A percentile compares a stretch with the other conserved stretches of the same genome.
These are phyloP conservation scores for Hypoxylon crocopeplum DNA, from an alignment of 495 filamentous ascomycete genomes.

Conservation along the genomic window DNA sequence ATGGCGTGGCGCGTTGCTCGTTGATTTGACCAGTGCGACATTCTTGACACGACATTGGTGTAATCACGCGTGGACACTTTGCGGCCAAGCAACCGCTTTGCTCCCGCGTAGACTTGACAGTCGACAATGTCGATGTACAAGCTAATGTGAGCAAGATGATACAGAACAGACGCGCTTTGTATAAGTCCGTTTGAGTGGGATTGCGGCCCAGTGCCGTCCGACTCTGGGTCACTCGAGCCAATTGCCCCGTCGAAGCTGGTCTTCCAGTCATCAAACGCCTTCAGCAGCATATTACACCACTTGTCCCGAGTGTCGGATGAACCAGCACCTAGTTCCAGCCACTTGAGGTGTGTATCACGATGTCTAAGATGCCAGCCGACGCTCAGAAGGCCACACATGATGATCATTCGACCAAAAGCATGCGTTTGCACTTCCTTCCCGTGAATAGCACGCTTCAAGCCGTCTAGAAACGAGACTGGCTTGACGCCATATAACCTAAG, in stretches of 20 bases:
- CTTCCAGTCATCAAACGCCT: constrained; percentile 94
- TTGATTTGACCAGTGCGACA: constrained; percentile 84
- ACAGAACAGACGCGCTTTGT: constrained; percentile 83
- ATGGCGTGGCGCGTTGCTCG: constrained; percentile 86
- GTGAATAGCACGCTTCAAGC: constrained; percentile 86
- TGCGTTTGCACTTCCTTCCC: constrained; percentile 89
- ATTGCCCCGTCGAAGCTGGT: constrained; percentile 81
- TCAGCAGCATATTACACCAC: constrained; percentile 84
- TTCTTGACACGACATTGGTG: constrained; percentile 75
- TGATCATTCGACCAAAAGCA: constrained; percentile 88
- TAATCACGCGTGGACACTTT: constrained; percentile 84
- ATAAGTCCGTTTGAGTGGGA: constrained; percentile 77
- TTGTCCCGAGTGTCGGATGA: constrained; percentile 83
- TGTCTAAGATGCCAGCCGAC: constrained; percentile 98
- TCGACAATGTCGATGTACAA: constrained; percentile 94
- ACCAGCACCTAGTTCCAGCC: constrained; percentile 69
- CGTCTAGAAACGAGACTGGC: constrained; percentile 86
- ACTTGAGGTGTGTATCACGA: constrained; percentile 89
- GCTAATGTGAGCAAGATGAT: constrained; percentile 94
- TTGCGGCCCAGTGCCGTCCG: constrained; percentile 46
- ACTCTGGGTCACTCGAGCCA: constrained; percentile 47
- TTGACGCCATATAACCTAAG: constrained; percentile 85
- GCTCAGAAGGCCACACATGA: constrained; percentile 93
- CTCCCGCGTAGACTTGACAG: constrained; percentile 91
- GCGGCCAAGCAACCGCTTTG: constrained; percentile 81